Evolutionary conservation across 345 rosid species (phyloP).

Genomic region (Linum lewisii): DNA sequence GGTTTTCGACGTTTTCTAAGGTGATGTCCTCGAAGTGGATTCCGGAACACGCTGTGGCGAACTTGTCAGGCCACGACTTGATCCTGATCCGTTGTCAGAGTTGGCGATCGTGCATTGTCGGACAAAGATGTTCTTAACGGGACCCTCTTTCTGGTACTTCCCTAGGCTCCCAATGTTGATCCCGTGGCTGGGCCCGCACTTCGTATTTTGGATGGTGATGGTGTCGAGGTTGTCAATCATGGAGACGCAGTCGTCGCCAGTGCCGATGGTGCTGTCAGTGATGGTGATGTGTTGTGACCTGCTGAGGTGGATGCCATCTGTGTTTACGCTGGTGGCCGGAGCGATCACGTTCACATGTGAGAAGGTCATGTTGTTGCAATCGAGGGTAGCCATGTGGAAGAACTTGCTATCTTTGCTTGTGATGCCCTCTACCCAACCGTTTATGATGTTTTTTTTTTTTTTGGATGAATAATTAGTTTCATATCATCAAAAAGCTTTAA

Average conservation of each 20-base stretch:
- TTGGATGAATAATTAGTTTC: no score
- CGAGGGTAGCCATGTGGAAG: slow-evolving; percentile 1
- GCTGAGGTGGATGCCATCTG: slow-evolving; percentile 7
- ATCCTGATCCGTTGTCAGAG: no score
- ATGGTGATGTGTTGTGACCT: not conserved
- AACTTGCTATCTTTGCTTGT: slow-evolving; percentile 4
- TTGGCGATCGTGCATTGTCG: no score
- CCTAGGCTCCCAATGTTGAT: no score
- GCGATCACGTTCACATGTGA: not conserved
- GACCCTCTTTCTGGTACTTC: no score
- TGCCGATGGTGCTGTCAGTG: not conserved
- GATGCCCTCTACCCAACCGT: not conserved
- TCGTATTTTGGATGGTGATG: not conserved
- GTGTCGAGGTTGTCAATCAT: slow-evolving; percentile 1
- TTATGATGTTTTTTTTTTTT: no score
- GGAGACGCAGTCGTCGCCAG: slow-evolving; percentile 9
- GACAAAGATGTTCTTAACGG: no score
- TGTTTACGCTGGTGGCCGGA: slow-evolving; percentile 1
- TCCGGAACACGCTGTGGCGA: no score
- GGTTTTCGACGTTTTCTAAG: no score
- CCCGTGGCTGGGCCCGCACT: slow-evolving; percentile 12
- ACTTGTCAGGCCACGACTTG: no score
- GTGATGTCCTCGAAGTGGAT: no score
- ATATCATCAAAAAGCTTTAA: no score
- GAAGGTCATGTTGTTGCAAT: slow-evolving; percentile 4